phyloP scores from a whole-genome alignment of 83 land plant species.

The Picea engelmannii region DNA sequence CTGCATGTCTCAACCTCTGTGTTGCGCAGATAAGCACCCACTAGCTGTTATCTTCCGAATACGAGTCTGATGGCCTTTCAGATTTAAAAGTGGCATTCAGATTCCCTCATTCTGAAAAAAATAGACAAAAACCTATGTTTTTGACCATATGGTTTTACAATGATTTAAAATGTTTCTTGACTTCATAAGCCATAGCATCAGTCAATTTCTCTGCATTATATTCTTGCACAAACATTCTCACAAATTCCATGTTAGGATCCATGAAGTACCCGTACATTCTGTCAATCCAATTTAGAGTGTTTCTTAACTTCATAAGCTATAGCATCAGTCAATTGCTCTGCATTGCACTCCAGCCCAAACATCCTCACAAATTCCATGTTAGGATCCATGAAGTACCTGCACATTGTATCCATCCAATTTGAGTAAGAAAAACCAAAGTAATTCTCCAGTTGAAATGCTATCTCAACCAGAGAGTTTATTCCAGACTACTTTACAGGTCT shows the following conservation, averaged over 20 bases:
- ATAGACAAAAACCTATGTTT: not conserved
- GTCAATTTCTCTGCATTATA: constrained; percentile 65
- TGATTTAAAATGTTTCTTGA: constrained; percentile 33
- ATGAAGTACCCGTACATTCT: constrained; percentile 56
- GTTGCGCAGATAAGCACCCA: not conserved
- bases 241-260: constrained; percentile 65
- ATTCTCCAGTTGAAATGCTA: not conserved
- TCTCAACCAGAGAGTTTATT: not conserved
- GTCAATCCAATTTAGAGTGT: not conserved
- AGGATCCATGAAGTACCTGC: constrained; percentile 82
- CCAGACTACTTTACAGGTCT: not conserved
- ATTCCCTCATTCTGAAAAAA: constrained; percentile 7
- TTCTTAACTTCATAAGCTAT: constrained; percentile 59
- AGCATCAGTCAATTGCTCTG: constrained; percentile 58
- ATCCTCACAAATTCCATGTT: constrained; percentile 69
- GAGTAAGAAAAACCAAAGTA: not conserved
- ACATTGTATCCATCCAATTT: not conserved
- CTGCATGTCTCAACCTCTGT: not conserved
- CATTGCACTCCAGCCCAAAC: constrained; percentile 77
- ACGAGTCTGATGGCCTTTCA: not conserved
- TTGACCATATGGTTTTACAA: not conserved
- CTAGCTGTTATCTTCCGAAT: not conserved
- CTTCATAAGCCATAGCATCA: constrained; percentile 53
- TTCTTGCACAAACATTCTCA: constrained; percentile 79
- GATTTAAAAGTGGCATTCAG: not conserved